A percentile compares a stretch with the other conserved stretches of the same genome.
phyloP scores from a whole-genome alignment of 164 flowering plant genomes.

The Berberis vulgaris region DNA sequence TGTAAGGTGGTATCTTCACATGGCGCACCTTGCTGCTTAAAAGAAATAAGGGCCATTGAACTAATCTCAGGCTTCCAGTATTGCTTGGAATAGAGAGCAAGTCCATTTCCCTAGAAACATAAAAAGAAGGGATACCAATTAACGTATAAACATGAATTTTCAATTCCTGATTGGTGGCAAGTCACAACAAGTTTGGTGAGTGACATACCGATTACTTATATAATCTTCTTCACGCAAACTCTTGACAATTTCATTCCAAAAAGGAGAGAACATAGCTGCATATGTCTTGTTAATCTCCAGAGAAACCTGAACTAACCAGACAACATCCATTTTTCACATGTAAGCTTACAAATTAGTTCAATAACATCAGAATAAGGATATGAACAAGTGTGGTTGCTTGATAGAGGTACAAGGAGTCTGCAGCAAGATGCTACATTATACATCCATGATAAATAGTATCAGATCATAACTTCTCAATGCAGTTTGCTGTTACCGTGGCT shows the following conservation, averaged over 20 bases:
- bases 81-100: conserved; percentile 90
- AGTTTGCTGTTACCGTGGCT: no score
- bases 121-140: not conserved
- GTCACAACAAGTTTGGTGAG: no score
- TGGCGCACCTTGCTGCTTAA: conserved; percentile 78
- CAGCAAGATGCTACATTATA: no score
- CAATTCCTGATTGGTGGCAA: no score
- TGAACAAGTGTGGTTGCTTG: no score
- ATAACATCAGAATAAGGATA: no score
- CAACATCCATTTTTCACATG: no score
- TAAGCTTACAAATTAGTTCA: no score
- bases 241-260: conserved; percentile 98
- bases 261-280: conserved; percentile 91
- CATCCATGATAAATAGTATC: no score
- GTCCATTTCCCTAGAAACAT: conserved; percentile 79
- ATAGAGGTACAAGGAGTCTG: no score
- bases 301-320: conserved; percentile 41
- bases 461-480: no score
- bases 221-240: conserved; percentile 95
- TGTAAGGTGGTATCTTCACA: not conserved
- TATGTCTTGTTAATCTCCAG: conserved; percentile 51
- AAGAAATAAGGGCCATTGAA: conserved; percentile 99
- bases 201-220: conserved; percentile 70
- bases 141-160: not conserved
- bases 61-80: conserved; percentile 68